Percentiles rank a stretch among this genome's conserved stretches.
Conservation (phyloP, 2,329 filamentous ascomycete species). For the Sporothrix protearum region DNA sequence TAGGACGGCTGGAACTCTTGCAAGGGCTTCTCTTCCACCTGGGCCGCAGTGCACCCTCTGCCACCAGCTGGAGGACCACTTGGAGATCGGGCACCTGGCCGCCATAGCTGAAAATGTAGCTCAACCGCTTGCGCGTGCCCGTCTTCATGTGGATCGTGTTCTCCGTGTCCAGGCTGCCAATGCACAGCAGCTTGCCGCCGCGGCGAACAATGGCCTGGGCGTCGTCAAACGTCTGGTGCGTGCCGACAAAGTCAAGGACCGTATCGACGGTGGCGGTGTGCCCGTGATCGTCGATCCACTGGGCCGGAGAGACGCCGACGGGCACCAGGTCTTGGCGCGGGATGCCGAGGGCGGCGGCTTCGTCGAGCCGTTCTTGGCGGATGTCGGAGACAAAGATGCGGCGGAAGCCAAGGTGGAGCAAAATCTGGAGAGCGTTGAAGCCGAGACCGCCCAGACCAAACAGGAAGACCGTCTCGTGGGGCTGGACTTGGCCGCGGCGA, state of each 20-base stretch:
- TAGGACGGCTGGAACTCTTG: constrained; percentile 6
- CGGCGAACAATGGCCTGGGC: constrained; percentile 16
- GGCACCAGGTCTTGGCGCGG: not conserved
- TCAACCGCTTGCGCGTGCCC: constrained; percentile 18
- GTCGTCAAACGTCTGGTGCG: constrained; percentile 19
- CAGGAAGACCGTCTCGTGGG: constrained; percentile 14
- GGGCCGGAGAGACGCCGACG: not conserved
- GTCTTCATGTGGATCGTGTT: constrained; percentile 19
- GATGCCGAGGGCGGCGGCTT: constrained; percentile 13
- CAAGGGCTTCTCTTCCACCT: constrained; percentile 10
- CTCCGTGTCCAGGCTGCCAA: constrained; percentile 19
- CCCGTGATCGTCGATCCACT: not conserved
- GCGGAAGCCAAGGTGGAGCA: not conserved
- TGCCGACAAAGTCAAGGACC: constrained; percentile 16
- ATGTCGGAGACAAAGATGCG: constrained; percentile 16
- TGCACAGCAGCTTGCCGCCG: constrained; percentile 16
- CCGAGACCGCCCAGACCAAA: constrained; percentile 14
- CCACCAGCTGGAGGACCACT: not conserved
- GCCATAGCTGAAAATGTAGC: constrained; percentile 19
- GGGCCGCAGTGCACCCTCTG: constrained; percentile 9
- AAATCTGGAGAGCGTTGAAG: constrained; percentile 12
- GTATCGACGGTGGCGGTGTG: not conserved
- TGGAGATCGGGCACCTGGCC: constrained; percentile 10
- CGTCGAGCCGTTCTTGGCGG: constrained; percentile 18
- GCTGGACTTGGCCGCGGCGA: constrained; percentile 15